Evolutionary conservation across 1,139 yeast genomes (phyloP).

Genomic region (Magnusiomyces fungicola): DNA sequence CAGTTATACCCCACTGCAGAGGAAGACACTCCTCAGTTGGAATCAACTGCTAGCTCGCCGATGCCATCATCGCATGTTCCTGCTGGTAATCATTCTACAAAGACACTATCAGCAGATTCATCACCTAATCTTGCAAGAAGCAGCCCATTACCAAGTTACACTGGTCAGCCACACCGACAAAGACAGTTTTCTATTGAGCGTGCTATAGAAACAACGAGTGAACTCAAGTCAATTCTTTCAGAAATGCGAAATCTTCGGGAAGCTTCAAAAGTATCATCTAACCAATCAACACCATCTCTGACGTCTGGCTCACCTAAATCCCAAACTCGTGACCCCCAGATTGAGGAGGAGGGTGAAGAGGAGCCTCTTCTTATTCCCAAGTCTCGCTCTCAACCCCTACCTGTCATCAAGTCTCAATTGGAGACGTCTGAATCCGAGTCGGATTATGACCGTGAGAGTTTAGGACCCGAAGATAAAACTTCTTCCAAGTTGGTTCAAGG

Average conservation of each 20-base stretch:
- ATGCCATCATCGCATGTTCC: not conserved
- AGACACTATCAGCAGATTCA: not conserved
- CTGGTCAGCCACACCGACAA: not conserved
- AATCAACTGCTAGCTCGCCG: slow-evolving; percentile 1
- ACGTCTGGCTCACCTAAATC: no score
- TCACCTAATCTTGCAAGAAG: not conserved
- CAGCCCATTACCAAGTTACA: no score
- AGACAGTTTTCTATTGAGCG: slow-evolving; percentile 14
- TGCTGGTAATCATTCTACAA: not conserved
- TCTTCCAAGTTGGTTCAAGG: not conserved
- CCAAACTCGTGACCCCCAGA: not conserved
- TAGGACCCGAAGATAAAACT: not conserved
- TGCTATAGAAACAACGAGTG: slow-evolving; percentile 22
- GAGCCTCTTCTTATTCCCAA: not conserved
- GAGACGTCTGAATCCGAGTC: not conserved
- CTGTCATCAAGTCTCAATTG: not conserved
- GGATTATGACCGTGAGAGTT: not conserved
- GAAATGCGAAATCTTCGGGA: slow-evolving; percentile 22
- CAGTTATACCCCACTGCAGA: not conserved
- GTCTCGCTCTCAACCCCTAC: not conserved
- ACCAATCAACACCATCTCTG: no score
- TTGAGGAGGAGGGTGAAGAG: not conserved
- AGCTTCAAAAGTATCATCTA: slow-evolving; percentile 16
- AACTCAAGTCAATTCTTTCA: slow-evolving; percentile 20
- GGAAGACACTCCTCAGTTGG: not conserved